Base-by-base conservation (phyloP, 202 grass and related monocot species). In the Schoenoplectus tabernaemontani region DNA sequence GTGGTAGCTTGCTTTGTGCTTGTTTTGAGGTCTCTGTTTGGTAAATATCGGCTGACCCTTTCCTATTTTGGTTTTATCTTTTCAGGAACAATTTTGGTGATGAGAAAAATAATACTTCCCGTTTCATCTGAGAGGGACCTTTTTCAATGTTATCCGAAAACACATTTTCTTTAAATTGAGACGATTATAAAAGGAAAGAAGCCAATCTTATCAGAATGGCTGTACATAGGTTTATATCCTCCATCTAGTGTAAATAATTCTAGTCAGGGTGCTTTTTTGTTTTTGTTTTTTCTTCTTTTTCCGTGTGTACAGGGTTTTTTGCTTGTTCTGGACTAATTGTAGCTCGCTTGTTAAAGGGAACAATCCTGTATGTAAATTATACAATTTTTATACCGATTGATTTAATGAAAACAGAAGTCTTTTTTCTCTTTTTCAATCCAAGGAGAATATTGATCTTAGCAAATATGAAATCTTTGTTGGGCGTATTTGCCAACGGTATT, bases 351-450 rank as follows among this genome's bases (percentile, higher is more conserved):
- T 64, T 43, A 6, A 51, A 41, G 41, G 41, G 39, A 32, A 47
- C 30, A 65, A 85, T 79, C 58, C 30, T 76, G 91, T 67, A 77
- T 99, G 95, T 92, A 98, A 90, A 93, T 88, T 85, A 85, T 82
- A 89, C 78, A 51, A 33, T 56, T 80, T 39, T 47, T 48, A 66
- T 66, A 51, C 41, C 23, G 23, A 66, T 64, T 64, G 24, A 80
- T 80, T 23, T 46, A 61, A 26, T 47, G 59, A 65, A 80, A 80
- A 51, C 15, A 28, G 23, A 66, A 30, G 34, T 19, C 28, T 28
- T 28, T 54, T 75, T 75, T 75, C 48, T 36, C 26, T 16, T 7
- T 56, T 56, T 34, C 17, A 37, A 47, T 47, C 9, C 7, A 16
- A 28, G 17, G 17, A 16, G 16, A 69, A 26, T 47, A 15, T 65